Evolutionary conservation across 2,329 filamentous ascomycete genomes (phyloP), one percentile per base, ranked within the genome.

Genomic region (Hymenoscyphus salicellus): DNA sequence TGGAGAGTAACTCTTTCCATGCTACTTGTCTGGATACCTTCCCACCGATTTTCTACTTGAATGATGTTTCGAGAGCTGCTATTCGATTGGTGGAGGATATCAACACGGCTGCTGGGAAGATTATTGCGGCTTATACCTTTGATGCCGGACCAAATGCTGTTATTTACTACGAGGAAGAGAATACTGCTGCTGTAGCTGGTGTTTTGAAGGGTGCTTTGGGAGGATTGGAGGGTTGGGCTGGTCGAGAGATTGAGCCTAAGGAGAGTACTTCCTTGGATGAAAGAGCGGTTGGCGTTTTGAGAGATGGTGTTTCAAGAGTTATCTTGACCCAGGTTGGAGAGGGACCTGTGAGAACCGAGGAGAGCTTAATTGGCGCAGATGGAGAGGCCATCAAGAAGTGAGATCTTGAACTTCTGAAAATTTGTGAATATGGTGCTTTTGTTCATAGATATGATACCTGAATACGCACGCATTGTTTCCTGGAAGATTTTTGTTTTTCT

Each of bases 31-130:
- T 96, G 72, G 95, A 99, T 77, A 98, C 95, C 1, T 93, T 92
- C 79, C 95, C 96, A 55, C 95, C 96, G 20, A 99, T 99, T 76
- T 97, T 97, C 79, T 99, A 99, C 83, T 89, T 99, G 84, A 99
- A 97, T 79, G 95, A 99, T 76, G 89, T 94, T 17, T 94, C 90
- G 23, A 84, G 90, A 43, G 92, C 94, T 1, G 93, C 94, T 5
- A 92, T 99, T 66, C 85, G 92, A 61, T 88, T 92, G 17, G 93
- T 97, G 33, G 93, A 99, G 80, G 85, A 88, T 71, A 91, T 98
- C 80, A 99, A 99, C 75, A 83, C 83, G 62, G 84, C 84, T 28
- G 92, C 90, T 4, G 93, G 92, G 62, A 89, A 87, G 79, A 88
- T 86, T 0, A 84, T 98, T 20, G 93, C 92, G 3, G 95, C 95